Percentiles rank a stretch among this genome's conserved stretches.
Conservation (phyloP, 139 green algal species). For the Coccomyxa sp. region DNA sequence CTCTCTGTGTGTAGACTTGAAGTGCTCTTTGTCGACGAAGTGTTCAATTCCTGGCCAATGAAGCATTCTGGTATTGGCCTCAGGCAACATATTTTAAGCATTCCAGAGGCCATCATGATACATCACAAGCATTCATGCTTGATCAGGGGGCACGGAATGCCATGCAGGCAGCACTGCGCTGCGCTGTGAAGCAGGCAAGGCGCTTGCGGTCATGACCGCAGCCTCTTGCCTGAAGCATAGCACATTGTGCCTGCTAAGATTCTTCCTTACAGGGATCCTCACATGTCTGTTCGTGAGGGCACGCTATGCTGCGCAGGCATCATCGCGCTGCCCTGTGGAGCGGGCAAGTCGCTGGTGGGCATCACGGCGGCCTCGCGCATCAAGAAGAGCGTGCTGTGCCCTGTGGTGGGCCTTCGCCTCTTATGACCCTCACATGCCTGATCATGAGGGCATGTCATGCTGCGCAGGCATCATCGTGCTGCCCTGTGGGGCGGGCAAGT, state of each 20-base stretch:
- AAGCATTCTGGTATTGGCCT: too few relatives aligned
- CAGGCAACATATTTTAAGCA: too few relatives aligned
- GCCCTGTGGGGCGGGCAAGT: conserved; percentile 96
- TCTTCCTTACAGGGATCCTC: too few relatives aligned
- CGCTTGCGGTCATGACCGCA: conserved; percentile 84
- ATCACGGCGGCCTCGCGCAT: conserved; percentile 85
- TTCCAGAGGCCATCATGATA: too few relatives aligned
- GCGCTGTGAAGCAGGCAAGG: conserved; percentile 96
- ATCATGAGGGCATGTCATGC: background rate
- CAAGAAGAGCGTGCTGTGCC: conserved; percentile 81
- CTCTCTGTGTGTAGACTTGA: too few relatives aligned
- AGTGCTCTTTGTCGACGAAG: too few relatives aligned
- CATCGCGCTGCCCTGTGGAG: conserved; percentile 97
- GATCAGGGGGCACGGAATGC: background rate
- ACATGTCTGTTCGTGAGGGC: background rate
- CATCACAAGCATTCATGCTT: too few relatives aligned
- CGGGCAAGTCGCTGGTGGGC: conserved; percentile 90
- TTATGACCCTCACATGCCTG: too few relatives aligned
- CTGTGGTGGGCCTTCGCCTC: too few relatives aligned
- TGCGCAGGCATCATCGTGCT: conserved; percentile 93
- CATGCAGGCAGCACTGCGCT: conserved; percentile 94
- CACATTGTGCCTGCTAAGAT: conserved; percentile 54
- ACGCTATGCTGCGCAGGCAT: conserved; percentile 63
- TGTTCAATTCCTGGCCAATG: too few relatives aligned
- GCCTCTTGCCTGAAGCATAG: conserved; percentile 83